Base-by-base conservation (phyloP, 2,329 filamentous ascomycete species). In the Clonostachys sp. region DNA sequence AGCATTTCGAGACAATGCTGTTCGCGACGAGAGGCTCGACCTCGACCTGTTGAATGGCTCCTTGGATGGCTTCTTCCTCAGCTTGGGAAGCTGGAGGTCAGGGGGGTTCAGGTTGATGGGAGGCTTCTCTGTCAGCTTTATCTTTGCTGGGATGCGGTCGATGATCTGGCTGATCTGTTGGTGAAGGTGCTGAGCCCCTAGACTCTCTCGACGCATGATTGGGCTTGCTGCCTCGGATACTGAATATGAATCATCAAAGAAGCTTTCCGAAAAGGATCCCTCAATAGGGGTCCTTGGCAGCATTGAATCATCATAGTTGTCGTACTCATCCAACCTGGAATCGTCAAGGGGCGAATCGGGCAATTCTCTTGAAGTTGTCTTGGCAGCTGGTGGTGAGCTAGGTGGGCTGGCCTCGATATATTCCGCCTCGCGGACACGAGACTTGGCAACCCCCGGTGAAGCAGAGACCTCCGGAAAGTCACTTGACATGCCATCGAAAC, bases 121-220 rank as follows among this genome's bases (percentile, higher is more conserved):
- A 3, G 75, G 69, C 44, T 78, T 77, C 3, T 77, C 74, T 2
- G 82, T 82, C 40, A 96, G 75, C 45, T 83, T 84, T 57, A 97
- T 95, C 51, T 84, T 84, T 34, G 86, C 85, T 3, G 90, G 89
- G 51, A 95, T 88, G 17, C 78, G 86, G 49, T 83, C 82, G 38
- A 95, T 77, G 48, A 95, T 87, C 45, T 87, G 81, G 58, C 81
- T 87, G 44, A 95, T 91, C 61, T 91, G 89, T 52, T 84, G 81
- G 54, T 90, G 87, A 13, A 95, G 74, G 48, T 89, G 80, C 53
- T 89, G 84, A 52, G 86, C 82, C 1, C 76, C 69, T 45, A 65
- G 67, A 47, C 67, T 67, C 5, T 64, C 60, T 34, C 62, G 56
- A 14, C 59, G 59, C 16, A 57, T 49, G 33, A 56, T 54, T 4